phyloP scores from a whole-genome alignment of 305 asterid genomes.

The Fraxinus sp. region DNA sequence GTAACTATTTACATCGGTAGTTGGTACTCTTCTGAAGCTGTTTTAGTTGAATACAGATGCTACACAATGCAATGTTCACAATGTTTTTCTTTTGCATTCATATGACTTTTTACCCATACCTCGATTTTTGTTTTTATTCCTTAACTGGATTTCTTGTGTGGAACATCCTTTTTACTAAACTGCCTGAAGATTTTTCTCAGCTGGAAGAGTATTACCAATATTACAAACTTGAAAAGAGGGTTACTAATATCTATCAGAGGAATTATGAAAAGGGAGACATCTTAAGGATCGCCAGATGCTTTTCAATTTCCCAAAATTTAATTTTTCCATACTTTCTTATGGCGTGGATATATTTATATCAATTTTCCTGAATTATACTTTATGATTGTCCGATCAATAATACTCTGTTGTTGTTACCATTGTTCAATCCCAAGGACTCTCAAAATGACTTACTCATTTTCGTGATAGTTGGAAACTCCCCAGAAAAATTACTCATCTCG shows the following conservation, averaged over 20 bases:
- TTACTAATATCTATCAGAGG: constrained; percentile 4
- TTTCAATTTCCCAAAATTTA: neutral
- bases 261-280: constrained; percentile 16
- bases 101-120: neutral
- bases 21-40: neutral
- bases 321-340: constrained; percentile 3
- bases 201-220: neutral
- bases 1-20: neutral
- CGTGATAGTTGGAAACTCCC: constrained; percentile 75
- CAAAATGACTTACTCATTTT: constrained; percentile 22
- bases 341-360: constrained; percentile 4
- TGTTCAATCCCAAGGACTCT: neutral
- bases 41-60: constrained; percentile 7
- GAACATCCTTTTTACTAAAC: neutral
- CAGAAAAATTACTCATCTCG: constrained; percentile 59
- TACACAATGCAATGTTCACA: neutral
- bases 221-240: neutral
- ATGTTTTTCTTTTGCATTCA: neutral
- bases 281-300: constrained; percentile 9
- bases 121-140: neutral
- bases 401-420: constrained; percentile 10
- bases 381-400: constrained; percentile 1
- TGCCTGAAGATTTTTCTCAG: constrained; percentile 8
- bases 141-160: constrained; percentile 1
- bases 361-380: neutral